phyloP scores from a whole-genome alignment of 306 rosid species.

The Vigna nakashimae region DNA sequence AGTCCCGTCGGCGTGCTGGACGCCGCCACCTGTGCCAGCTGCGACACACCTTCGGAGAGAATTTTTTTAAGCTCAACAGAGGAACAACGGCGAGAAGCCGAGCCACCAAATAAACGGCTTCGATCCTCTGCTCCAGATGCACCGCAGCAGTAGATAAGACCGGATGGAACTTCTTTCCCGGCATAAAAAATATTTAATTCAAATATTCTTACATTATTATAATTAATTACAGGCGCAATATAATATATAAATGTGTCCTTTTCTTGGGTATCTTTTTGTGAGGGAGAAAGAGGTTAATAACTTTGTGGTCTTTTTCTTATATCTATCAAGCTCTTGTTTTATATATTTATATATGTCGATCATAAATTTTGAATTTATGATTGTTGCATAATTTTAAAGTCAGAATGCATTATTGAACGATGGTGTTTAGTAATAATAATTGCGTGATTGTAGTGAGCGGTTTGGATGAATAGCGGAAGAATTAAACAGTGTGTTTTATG shows the following conservation, averaged over 20 bases:
- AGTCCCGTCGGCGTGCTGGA: conserved; percentile 83
- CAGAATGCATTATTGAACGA: background rate
- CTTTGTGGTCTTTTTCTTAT: conserved; percentile 21
- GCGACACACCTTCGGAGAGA: conserved; percentile 60
- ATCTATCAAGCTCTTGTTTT: background rate
- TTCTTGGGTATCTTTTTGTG: conserved; percentile 28
- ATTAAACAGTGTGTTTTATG: no score
- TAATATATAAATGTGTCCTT: conserved; percentile 16
- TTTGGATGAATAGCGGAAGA: background rate
- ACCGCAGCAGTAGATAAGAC: conserved; percentile 48
- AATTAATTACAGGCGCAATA: background rate
- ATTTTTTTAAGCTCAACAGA: conserved; percentile 31
- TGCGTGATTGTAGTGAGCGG: background rate
- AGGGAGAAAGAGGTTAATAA: conserved; percentile 40
- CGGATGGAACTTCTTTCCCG: background rate
- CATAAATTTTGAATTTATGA: background rate
- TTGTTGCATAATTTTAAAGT: background rate
- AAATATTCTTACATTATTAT: conserved; percentile 2
- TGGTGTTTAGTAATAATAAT: background rate
- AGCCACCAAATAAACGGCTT: conserved; percentile 54
- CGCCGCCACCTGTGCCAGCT: conserved; percentile 63
- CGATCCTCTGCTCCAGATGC: conserved; percentile 53
- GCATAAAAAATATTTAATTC: conserved; percentile 1
- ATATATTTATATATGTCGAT: conserved; percentile 28
- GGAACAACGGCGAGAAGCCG: conserved; percentile 20